Evolutionary conservation across 768 basidiomycete genomes (phyloP), one percentile per base, ranked within the genome.

Genomic region (Austroboletus eburneus): DNA sequence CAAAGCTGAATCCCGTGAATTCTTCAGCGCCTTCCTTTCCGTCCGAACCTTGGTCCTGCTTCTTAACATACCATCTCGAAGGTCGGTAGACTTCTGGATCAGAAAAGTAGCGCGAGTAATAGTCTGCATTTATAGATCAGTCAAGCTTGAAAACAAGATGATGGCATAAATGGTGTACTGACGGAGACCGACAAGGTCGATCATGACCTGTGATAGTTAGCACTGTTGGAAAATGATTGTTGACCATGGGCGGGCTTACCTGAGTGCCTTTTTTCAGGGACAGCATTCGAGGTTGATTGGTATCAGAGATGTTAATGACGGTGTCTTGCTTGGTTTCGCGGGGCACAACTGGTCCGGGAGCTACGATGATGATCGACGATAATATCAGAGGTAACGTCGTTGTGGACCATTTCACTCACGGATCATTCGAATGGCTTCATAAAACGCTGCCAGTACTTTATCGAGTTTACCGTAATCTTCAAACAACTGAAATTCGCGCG

Each of bases 31-130:
- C 48, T 12, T 43, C 40, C 7, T 47, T 52, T 18, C n/a, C 27
- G 2, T 46, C 32, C 7, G 37, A 39, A 16, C n/a, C 21, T 16
- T 50, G 25, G 18, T 29, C 23, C 16, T 39, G 45, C 32, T 42
- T 45, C 39, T 42, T 63, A 24, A 40, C 20, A 25, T 69, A 65
- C 72, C 72, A 73, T 35, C 73, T 56, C n/a, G 64, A 64, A 2
- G 71, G 72, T 24, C 59, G 55, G 45, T 62, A 71, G 29, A 57
- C 55, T 21, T 63, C 53, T 5, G 72, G 73, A 4, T 71, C 66
- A 4, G 61, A 36, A 46, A 66, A 69, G 43, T 66, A 59, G 6
- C 56, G 53, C 3, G 68, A 54, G 48, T 70, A 65, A 54, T 69
- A 61, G 23, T 68, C 72, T 72, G 46, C 10, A 17, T 35, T 8